These are phyloP conservation scores for Erysimum cheiranthoides DNA, from an alignment of 345 rosid genomes.

Conservation along the genomic window DNA sequence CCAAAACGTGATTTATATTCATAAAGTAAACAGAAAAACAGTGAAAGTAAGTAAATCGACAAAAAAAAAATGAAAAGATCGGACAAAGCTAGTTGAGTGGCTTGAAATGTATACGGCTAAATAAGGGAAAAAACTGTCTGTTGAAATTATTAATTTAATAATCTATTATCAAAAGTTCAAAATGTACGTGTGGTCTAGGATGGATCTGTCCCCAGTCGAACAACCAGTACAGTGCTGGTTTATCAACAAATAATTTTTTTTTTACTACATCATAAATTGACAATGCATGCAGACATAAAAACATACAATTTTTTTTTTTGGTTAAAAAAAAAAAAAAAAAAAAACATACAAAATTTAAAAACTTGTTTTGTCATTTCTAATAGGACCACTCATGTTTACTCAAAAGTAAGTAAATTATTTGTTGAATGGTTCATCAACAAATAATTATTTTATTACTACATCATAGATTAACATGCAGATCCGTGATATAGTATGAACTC, in stretches of 20 bases:
- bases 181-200: not conserved
- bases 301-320: no score
- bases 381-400: conserved; percentile 19
- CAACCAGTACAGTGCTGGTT: not conserved
- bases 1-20: not conserved
- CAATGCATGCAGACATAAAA: conserved; percentile 24
- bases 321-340: no score
- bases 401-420: conserved; percentile 28
- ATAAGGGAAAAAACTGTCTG: not conserved
- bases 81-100: conserved; percentile 16
- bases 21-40: conserved; percentile 8
- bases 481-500: no score
- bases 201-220: not conserved
- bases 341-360: not conserved
- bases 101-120: conserved; percentile 8
- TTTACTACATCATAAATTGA: not conserved
- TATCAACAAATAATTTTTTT: not conserved
- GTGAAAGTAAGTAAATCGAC: not conserved
- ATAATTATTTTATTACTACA: no score
- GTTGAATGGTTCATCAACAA: no score
- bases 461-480: no score
- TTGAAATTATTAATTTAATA: not conserved
- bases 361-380: not conserved
- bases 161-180: not conserved
- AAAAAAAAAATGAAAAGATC: not conserved